Conservation (phyloP, 495 filamentous ascomycete species). For the Talaromyces liani region DNA sequence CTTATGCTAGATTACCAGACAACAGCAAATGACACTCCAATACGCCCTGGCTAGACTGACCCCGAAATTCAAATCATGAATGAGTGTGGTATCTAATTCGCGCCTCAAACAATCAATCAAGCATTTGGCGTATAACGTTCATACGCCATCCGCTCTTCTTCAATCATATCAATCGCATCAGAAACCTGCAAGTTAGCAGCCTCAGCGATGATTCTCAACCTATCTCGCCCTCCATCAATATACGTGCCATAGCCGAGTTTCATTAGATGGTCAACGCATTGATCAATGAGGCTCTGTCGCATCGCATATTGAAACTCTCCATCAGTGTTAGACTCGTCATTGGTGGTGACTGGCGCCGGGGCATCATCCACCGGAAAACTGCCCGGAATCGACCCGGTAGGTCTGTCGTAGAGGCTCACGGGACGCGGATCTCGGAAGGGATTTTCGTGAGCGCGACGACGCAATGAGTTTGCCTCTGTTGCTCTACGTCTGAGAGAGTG, state of each 20-base stretch:
- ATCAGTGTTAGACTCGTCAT: neutral
- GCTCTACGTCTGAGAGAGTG: constrained; percentile 20
- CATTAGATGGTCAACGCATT: constrained; percentile 38
- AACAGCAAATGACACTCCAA: neutral
- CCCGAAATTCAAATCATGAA: constrained; percentile 7
- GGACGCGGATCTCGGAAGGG: constrained; percentile 7
- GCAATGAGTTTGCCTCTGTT: constrained; percentile 22
- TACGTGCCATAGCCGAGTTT: constrained; percentile 43
- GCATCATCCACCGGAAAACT: constrained; percentile 25
- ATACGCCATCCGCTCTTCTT: constrained; percentile 47
- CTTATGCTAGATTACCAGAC: neutral
- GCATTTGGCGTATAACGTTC: constrained; percentile 13
- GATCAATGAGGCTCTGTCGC: constrained; percentile 25
- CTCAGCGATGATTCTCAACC: constrained; percentile 45
- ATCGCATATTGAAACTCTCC: neutral
- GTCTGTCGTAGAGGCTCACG: neutral
- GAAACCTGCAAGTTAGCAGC: constrained; percentile 37
- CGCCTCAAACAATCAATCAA: neutral
- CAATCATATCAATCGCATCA: constrained; percentile 51
- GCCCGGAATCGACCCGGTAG: constrained; percentile 17
- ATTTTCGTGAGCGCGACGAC: constrained; percentile 12
- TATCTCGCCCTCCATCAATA: constrained; percentile 31
- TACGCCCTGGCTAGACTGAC: neutral
- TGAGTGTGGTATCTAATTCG: constrained; percentile 6
- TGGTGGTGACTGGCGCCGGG: neutral